Evolutionary conservation across 495 filamentous ascomycete genomes (phyloP), one percentile per base, ranked within the genome.

Genomic region (Lichina pygmaea): DNA sequence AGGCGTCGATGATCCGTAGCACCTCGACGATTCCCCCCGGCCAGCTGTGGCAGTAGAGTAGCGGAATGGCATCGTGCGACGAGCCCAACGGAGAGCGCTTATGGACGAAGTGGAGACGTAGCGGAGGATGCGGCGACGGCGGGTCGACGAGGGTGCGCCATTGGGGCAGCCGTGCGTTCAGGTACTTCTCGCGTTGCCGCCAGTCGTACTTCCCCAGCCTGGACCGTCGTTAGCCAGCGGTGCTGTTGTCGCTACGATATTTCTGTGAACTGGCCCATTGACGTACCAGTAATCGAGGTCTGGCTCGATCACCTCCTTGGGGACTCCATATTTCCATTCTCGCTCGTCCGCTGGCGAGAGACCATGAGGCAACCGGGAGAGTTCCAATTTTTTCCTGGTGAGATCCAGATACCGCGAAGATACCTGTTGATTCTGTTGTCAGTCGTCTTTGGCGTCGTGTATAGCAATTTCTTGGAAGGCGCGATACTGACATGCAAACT

Each of bases 171-270:
- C 60, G 52, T 11, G 51, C 52, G 55, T 79, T 77, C 50, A 75
- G 57, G 33, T 54, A 52, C 11, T 58, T 50, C 54, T 80, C 75
- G 45, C 67, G 60, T 6, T 57, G 55, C 33, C 73, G 62, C 73
- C 75, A 80, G 49, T 65, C 60, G 55, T 78, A 78, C 39, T 61
- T 53, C 45, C 75, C 72, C 7, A 71, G 58, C 71, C 71, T 74
- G 46, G 16, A 11, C 30, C 2, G 16, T 11, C 15, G 16, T 11
- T 10, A 12, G 16, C 1, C 36, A 39, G 36, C 10, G 36, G 36
- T 39, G 13, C 13, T 2, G 13, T 24, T 24, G 24, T 24, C 24
- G 24, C 24, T 4, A 4, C 24, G 24, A 24, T 24, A 4, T 24
- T 24, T 24, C 4, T 4, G 10, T 16, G 10, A 3, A 11, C 2